Evolutionary conservation across 495 filamentous ascomycete species (phyloP), one percentile per base, ranked within the genome.

Genomic region (Terfezia boudieri): DNA sequence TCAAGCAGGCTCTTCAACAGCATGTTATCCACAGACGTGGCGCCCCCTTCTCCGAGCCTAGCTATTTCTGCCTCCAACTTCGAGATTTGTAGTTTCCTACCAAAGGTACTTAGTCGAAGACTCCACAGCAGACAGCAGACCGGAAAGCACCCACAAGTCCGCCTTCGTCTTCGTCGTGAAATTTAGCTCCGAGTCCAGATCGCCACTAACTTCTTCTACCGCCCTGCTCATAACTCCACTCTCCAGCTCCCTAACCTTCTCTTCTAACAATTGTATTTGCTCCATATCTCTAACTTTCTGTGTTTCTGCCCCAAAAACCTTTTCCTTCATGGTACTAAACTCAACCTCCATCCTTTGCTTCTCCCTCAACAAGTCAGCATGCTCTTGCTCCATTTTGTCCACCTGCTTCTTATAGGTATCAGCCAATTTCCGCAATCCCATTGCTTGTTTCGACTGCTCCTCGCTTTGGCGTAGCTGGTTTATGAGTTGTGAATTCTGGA

Each of bases 181-280:
- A 23, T 49, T 58, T 43, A 65, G 52, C 20, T 65, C 63, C 35
- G 63, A 65, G 48, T 64, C 54, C 17, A 65, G 57, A 55, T 65
- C 62, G 8, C 63, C 63, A 49, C 60, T 61, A 32, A 22, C 9
- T 23, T 58, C 59, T 6, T 62, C 62, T 8, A 53, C 51, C 22
- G 41, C 55, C 41, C 62, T 57, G 48, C 55, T 49, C 10, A 62
- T 64, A 35, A 65, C 58, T 62, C 74, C 32, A 75, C 80, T 60
- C 77, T 82, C 59, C 58, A 69, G 20, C 72, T 83, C 56, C 63
- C 81, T 6, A 64, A 71, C 36, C 66, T 72, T 60, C 65, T 82
- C 41, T 60, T 79, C 51, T 61, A 75, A 52, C 56, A 69, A 48
- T 51, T 64, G 62, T 60, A 65, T 65, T 54, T 55, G 59, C 32